A percentile compares a stretch with the other conserved stretches of the same genome.
These are phyloP conservation scores for Spatholobus suberectus DNA, from an alignment of 306 rosid genomes.

Conservation along the genomic window DNA sequence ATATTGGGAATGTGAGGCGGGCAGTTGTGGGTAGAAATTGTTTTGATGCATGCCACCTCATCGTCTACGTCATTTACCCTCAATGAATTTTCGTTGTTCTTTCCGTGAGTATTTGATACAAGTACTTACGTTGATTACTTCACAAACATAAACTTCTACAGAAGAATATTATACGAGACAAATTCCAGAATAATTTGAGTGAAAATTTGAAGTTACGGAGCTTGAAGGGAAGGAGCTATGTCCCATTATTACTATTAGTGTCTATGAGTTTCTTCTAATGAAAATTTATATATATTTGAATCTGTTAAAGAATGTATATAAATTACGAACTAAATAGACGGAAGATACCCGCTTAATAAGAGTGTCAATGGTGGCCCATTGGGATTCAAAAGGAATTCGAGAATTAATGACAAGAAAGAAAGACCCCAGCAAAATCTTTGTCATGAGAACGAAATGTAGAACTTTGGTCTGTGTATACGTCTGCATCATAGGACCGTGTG, in stretches of 20 bases:
- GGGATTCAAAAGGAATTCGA: conserved; percentile 16
- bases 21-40: neutral
- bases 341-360: neutral
- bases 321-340: neutral
- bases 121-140: neutral
- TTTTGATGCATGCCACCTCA: conserved; percentile 34
- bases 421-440: neutral
- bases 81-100: conserved; percentile 25
- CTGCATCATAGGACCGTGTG: conserved; percentile 47
- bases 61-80: neutral
- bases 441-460: conserved; percentile 23
- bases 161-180: conserved; percentile 10
- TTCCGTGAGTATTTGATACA: conserved; percentile 37
- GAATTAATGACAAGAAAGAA: conserved; percentile 28
- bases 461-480: conserved; percentile 19
- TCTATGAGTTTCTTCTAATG: neutral
- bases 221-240: neutral
- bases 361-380: conserved; percentile 20
- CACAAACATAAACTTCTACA: conserved; percentile 2
- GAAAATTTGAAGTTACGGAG: neutral
- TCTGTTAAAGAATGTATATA: neutral
- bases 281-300: neutral
- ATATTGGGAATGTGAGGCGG: conserved; percentile 40
- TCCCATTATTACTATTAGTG: neutral
- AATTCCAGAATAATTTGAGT: neutral